These are phyloP conservation scores for Lichtheimia corymbifera DNA, from an alignment of 371 early-diverging fungal genomes.

Conservation along the genomic window DNA sequence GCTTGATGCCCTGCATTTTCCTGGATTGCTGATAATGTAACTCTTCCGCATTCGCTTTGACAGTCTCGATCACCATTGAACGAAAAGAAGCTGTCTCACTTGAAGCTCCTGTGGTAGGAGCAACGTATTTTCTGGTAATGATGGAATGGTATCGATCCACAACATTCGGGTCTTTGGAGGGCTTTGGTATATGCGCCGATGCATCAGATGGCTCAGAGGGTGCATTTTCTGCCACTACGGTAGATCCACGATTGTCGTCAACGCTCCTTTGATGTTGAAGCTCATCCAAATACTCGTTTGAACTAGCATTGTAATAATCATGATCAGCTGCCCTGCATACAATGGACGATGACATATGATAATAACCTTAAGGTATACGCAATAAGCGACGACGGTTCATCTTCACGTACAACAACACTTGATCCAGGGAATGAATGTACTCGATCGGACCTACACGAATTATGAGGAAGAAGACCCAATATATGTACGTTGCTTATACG, in stretches of 20 bases:
- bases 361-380: conserved; percentile 77
- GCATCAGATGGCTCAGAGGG: background rate
- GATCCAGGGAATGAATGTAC: conserved; percentile 83
- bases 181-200: background rate
- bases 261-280: conserved; percentile 7
- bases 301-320: conserved; percentile 5
- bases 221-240: background rate
- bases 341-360: background rate
- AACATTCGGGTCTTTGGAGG: conserved; percentile 8
- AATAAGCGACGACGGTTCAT: conserved; percentile 90
- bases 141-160: conserved; percentile 36
- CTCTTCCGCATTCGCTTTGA: conserved; percentile 32
- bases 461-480: too few relatives aligned
- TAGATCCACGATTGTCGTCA: background rate
- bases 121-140: conserved; percentile 37
- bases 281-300: conserved; percentile 17
- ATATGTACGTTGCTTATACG: background rate
- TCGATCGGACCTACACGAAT: conserved; percentile 23
- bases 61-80: conserved; percentile 36
- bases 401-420: conserved; percentile 84
- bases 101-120: conserved; percentile 27
- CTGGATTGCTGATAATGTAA: conserved; percentile 21
- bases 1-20: conserved; percentile 10
- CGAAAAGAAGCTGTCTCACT: conserved; percentile 43
- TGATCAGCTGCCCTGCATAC: background rate